Conservation (phyloP, 257 asterid genomes). For the Jasminum sambac region DNA sequence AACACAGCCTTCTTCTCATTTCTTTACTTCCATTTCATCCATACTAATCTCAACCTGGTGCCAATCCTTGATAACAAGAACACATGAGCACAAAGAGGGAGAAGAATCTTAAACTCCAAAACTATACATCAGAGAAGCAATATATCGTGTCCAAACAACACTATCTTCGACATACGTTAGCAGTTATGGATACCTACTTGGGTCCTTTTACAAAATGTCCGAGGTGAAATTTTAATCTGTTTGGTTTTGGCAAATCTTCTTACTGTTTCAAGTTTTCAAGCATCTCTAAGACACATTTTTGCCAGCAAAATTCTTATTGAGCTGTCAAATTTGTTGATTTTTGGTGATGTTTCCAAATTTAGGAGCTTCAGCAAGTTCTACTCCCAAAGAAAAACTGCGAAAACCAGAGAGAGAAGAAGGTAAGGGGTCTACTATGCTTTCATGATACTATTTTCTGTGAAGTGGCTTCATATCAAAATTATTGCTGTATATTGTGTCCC, state of each 20-base stretch:
- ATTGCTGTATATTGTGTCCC: background rate
- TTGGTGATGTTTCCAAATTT: slow-evolving; percentile 20
- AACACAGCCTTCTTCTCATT: too few relatives aligned
- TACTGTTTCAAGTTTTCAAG: slow-evolving; percentile 10
- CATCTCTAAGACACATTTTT: slow-evolving; percentile 15
- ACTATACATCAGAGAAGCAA: too few relatives aligned
- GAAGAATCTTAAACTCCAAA: too few relatives aligned
- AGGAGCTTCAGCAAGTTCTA: slow-evolving; percentile 41
- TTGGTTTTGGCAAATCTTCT: slow-evolving; percentile 7
- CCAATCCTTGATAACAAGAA: background rate
- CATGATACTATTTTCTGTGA: slow-evolving; percentile 15
- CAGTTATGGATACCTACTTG: slow-evolving; percentile 11
- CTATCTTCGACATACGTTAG: background rate
- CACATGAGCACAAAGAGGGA: background rate
- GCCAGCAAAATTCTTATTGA: slow-evolving; percentile 9
- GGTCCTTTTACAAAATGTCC: slow-evolving; percentile 12
- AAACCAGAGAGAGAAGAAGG: slow-evolving; percentile 76
- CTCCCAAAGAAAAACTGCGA: slow-evolving; percentile 60
- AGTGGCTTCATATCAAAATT: background rate
- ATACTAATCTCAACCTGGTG: background rate
- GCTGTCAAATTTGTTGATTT: slow-evolving; percentile 4
- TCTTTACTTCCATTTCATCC: background rate
- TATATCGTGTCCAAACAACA: background rate
- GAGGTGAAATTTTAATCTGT: slow-evolving; percentile 10
- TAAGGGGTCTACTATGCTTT: slow-evolving; percentile 30